A percentile compares a stretch with the other conserved stretches of the same genome.
Conservation (phyloP, 108 stramenopile species). For the Bacterosira constricta region DNA sequence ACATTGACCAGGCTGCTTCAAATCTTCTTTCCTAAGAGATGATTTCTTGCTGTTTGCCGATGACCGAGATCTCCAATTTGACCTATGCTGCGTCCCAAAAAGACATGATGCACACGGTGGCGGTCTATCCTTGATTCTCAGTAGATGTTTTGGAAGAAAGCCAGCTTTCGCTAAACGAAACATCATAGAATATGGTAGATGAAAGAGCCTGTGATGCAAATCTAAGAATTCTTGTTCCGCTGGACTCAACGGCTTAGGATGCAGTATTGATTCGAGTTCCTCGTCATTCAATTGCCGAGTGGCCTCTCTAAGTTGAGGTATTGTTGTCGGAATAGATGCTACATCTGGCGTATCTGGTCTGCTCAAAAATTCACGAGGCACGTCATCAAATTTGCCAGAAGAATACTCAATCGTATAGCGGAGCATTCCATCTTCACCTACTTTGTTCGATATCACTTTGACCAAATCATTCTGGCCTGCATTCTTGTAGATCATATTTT, state of each 20-base stretch:
- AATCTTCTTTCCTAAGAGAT: background rate
- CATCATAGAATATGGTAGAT: background rate
- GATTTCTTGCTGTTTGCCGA: background rate
- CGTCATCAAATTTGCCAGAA: background rate
- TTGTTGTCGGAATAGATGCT: background rate
- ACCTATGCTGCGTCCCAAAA: constrained; percentile 23
- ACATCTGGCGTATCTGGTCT: background rate
- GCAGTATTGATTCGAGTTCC: background rate
- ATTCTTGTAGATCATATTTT: constrained; percentile 16
- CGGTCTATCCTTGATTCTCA: background rate
- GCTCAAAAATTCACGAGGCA: background rate
- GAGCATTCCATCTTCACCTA: background rate
- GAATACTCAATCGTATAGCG: background rate
- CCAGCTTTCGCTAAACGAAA: background rate
- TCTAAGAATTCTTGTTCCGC: constrained; percentile 6
- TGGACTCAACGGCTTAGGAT: background rate
- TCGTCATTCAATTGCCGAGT: background rate
- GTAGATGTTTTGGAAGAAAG: background rate
- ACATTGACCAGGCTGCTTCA: constrained; percentile 36
- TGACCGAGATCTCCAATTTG: constrained; percentile 24
- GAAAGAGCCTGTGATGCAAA: background rate
- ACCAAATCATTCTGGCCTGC: background rate
- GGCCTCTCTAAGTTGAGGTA: background rate
- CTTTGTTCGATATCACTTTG: background rate
- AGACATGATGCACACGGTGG: constrained; percentile 26